Base-by-base conservation (phyloP, 202 grass and related monocot genomes). In the Schoenoplectus triqueter region DNA sequence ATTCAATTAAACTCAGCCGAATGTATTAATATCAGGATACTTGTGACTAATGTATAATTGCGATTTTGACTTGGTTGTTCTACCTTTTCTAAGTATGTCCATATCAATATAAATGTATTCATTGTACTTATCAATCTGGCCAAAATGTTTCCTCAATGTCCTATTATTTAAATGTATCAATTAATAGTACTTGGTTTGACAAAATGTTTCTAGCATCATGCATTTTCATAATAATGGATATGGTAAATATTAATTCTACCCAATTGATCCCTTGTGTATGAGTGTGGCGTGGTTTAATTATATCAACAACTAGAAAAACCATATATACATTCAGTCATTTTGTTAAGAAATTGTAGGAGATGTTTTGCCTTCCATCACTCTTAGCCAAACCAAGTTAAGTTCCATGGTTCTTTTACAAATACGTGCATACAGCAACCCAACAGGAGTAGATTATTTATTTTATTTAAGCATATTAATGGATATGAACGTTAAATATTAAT, bases 31-130 rank as follows among this genome's bases (percentile, higher is more conserved):
- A 59, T 60, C 49, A 54, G 54, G 49, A 31, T 31, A 46, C 6
- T 2, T 46, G 66, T 69, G 66, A 6, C 31, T 69, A n/a, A 5
- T n/a, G 41, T 69, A n/a, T 69, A 41, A 78, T 42, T 59, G 21
- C 10, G 6, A 78, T 78, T 74, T 74, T 55, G 54, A 59, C 54
- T 44, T 59, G 54, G 40, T 41, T 78, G 46, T 75, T 15, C 14
- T 42, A 15, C 73, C 21, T 78, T 6, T 13, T n/a, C 6, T 59
- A 55, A 41, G 54, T 59, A 40, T 57, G 22, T 78, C 51, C 2
- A n/a, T 78, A 21, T 39, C 72, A 76, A 5, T 6, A 6, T 72
- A 72, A 49, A 50, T 73, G 10, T 14, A 54, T 72, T 72, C 6
- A 18, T 72, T 48, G 41, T 72, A 49, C 69, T 48, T 71, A 7